Conservation (phyloP, 495 filamentous ascomycete genomes). For the Aspergillus panamensis region DNA sequence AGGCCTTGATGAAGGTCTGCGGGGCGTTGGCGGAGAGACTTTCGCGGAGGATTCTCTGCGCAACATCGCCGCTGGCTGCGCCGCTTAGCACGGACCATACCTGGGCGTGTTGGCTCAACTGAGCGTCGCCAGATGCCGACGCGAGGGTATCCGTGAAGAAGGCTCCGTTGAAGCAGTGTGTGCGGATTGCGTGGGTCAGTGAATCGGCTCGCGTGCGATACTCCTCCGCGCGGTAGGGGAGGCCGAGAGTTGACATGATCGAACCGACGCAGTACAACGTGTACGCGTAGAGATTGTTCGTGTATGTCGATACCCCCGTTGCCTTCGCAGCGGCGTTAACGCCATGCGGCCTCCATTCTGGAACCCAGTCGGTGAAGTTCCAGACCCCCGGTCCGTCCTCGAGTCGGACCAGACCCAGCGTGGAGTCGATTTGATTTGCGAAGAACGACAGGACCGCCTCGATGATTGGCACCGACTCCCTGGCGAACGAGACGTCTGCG, state of each 20-base stretch:
- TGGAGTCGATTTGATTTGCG: not conserved
- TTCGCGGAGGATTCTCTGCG: not conserved
- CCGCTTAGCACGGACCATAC: not conserved
- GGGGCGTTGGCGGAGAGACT: too few relatives aligned
- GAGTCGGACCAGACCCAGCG: not conserved
- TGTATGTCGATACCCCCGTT: not conserved
- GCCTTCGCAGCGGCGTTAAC: not conserved
- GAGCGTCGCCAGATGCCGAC: not conserved
- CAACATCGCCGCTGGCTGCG: not conserved
- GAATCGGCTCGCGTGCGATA: not conserved
- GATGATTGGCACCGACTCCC: not conserved
- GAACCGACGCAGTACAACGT: not conserved
- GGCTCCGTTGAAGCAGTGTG: not conserved
- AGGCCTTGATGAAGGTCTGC: not conserved
- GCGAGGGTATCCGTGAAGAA: not conserved
- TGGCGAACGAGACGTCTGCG: not conserved
- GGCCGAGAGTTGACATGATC: not conserved
- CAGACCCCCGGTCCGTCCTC: not conserved
- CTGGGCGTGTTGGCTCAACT: not conserved
- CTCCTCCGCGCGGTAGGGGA: not conserved
- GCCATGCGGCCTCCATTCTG: not conserved
- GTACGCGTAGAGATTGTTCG: not conserved
- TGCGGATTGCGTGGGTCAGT: not conserved
- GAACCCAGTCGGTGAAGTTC: not conserved
- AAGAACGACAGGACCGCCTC: not conserved